A percentile compares a stretch with the other conserved stretches of the same genome.
Evolutionary conservation across 352 stramenopile genomes (phyloP).

Genomic region (Pythium aristosporum): DNA sequence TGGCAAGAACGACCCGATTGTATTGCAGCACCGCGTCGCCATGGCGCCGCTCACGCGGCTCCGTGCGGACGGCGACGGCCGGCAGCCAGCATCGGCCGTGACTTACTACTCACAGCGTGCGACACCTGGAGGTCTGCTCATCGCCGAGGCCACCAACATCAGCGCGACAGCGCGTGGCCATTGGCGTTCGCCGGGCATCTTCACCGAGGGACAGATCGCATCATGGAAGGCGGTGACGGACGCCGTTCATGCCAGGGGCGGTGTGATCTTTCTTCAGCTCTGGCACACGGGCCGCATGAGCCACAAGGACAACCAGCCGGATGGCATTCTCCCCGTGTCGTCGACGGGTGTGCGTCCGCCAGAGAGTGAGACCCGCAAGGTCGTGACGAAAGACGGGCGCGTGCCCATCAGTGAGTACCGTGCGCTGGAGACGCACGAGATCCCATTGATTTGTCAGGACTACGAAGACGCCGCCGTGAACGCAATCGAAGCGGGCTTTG

Average conservation of each 20-base stretch:
- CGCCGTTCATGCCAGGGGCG: not conserved
- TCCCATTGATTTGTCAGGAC: slow-evolving; percentile 49
- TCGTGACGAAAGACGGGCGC: slow-evolving; percentile 2
- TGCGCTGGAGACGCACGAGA: slow-evolving; percentile 57
- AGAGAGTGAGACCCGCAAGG: slow-evolving; percentile 17
- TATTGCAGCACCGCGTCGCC: slow-evolving; percentile 36
- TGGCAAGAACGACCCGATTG: slow-evolving; percentile 6
- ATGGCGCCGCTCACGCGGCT: slow-evolving; percentile 34
- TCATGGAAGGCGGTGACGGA: not conserved
- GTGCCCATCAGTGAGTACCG: slow-evolving; percentile 32
- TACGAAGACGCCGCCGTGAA: slow-evolving; percentile 39
- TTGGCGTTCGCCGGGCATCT: slow-evolving; percentile 30
- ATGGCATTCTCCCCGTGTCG: slow-evolving; percentile 34
- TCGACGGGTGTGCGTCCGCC: slow-evolving; percentile 18
- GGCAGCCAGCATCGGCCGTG: not conserved
- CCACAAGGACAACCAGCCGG: slow-evolving; percentile 36
- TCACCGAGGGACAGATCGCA: slow-evolving; percentile 17
- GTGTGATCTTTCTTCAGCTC: slow-evolving; percentile 50
- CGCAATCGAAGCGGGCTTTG: slow-evolving; percentile 44
- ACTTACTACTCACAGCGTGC: slow-evolving; percentile 26
- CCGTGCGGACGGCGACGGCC: slow-evolving; percentile 1
- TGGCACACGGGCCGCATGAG: slow-evolving; percentile 64
- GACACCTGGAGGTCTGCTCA: slow-evolving; percentile 33
- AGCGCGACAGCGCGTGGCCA: slow-evolving; percentile 16
- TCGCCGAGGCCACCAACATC: slow-evolving; percentile 28